Evolutionary conservation across 2,329 filamentous ascomycete species (phyloP), one percentile per base, ranked within the genome.

Genomic region (Fusarium sp.): DNA sequence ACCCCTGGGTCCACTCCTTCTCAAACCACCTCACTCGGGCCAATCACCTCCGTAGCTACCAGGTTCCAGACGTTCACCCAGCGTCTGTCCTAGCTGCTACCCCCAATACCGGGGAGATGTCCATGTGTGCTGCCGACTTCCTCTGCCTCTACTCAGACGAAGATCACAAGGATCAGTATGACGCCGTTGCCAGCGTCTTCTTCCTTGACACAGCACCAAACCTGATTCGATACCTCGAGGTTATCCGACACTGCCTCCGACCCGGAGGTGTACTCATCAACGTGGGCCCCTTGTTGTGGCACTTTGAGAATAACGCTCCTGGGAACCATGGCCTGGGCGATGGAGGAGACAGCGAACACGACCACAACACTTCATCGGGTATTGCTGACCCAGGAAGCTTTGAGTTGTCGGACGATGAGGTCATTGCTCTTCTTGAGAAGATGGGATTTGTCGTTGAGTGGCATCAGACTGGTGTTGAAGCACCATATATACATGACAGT

Each of bases 121-220:
- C 91, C 79, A 98, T 99, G 96, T 92, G 93, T 25, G 94, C 95
- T 0, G 95, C 95, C 4, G 97, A 99, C 81, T 99, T 99, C 79
- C 89, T 97, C 66, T 92, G 95, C n/a, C 83, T 95, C 1, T 99
- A 99, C 81, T 89, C 87, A 30, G 87, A 92, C 67, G 86, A 89
- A 1, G 88, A 89, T 1, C 90, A 94, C 76, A 82, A 84, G 10
- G 87, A 87, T 1, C 78, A 82, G 0, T 98, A 95, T 81, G 92
- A 98, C 78, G 95, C 93, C 1, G 94, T 98, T 2, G 91, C 94
- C 0, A 94, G 93, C 4, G 94, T 98, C 12, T 99, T 98, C 85
- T 99, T 99, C 85, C 92, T 99, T 67, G 97, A 99, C 81, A 99
- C 97, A 2, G 97, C 97, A 3, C 95, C 96, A 1, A 98, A 99